A percentile compares a stretch with the other conserved stretches of the same genome.
These are phyloP conservation scores for Veloboletus limbatus DNA, from an alignment of 1,284 basidiomycete genomes.

Conservation along the genomic window DNA sequence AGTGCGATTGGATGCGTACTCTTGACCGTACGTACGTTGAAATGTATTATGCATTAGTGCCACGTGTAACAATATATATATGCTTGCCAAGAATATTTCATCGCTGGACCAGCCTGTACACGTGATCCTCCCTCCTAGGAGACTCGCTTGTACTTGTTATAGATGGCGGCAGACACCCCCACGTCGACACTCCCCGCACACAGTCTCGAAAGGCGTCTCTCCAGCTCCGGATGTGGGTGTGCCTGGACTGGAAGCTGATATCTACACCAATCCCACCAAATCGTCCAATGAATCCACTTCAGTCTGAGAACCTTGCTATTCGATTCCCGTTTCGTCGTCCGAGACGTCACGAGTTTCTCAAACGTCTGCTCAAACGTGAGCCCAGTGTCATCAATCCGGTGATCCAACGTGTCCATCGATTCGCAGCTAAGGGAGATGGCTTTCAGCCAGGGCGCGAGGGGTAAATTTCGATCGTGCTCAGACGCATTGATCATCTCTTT, in stretches of 20 bases:
- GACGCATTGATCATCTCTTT: constrained; percentile 22
- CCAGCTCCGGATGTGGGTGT: constrained; percentile 24
- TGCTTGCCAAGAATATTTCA: constrained; percentile 2
- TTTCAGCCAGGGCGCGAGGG: constrained; percentile 30
- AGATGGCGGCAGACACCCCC: constrained; percentile 29
- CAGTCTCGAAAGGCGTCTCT: constrained; percentile 20
- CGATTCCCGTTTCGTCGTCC: constrained; percentile 22
- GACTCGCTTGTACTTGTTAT: constrained; percentile 33
- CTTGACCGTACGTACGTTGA: too few species aligned
- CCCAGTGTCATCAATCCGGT: constrained; percentile 20
- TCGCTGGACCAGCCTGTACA: constrained; percentile 16
- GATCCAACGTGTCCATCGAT: constrained; percentile 21
- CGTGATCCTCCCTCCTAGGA: constrained; percentile 15
- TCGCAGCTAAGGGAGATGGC: constrained; percentile 32
- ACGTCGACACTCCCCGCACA: constrained; percentile 28
- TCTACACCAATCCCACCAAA: constrained; percentile 30
- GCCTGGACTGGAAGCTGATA: constrained; percentile 20
- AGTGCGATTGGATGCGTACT: not conserved
- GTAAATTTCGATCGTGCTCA: constrained; percentile 16
- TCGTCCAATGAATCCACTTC: constrained; percentile 33
- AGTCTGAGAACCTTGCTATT: constrained; percentile 26
- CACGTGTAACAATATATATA: constrained; percentile 22
- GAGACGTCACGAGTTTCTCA: constrained; percentile 23
- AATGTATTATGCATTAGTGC: constrained; percentile 22
- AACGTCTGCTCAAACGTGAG: constrained; percentile 31